These are phyloP conservation scores for Angophora floribunda DNA, from an alignment of 345 rosid genomes.

Conservation along the genomic window DNA sequence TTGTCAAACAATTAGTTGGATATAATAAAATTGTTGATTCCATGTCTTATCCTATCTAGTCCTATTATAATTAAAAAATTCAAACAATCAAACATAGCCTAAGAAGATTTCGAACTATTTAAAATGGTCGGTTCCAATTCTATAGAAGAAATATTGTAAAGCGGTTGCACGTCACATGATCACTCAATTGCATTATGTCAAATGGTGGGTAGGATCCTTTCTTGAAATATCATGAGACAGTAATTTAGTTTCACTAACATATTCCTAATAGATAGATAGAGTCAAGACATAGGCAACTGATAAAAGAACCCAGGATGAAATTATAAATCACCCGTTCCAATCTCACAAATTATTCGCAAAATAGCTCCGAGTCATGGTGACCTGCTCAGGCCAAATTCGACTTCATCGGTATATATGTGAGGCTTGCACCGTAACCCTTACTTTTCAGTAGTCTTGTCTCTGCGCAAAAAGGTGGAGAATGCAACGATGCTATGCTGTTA, in stretches of 20 bases:
- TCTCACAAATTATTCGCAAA: not conserved
- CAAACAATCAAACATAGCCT: too few species aligned
- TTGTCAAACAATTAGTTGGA: too few species aligned
- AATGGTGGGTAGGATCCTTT: not conserved
- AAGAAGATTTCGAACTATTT: not conserved
- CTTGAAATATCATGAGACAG: not conserved
- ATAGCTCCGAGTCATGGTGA: not conserved
- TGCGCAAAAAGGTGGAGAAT: not conserved
- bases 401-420: not conserved
- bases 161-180: not conserved
- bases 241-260: not conserved
- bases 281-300: not conserved
- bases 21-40: too few species aligned
- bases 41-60: too few species aligned
- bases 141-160: not conserved
- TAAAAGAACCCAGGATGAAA: too few species aligned
- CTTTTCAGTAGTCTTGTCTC: not conserved
- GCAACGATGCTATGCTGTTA: not conserved
- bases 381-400: not conserved
- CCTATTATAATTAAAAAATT: too few species aligned
- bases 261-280: not conserved
- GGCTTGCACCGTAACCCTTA: not conserved
- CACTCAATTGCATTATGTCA: not conserved
- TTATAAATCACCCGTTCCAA: too few species aligned
- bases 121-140: not conserved